A percentile compares a stretch with the other conserved stretches of the same genome.
Evolutionary conservation across 192 early-diverging fungal species (phyloP).

Genomic region (Funneliformis mosseae): DNA sequence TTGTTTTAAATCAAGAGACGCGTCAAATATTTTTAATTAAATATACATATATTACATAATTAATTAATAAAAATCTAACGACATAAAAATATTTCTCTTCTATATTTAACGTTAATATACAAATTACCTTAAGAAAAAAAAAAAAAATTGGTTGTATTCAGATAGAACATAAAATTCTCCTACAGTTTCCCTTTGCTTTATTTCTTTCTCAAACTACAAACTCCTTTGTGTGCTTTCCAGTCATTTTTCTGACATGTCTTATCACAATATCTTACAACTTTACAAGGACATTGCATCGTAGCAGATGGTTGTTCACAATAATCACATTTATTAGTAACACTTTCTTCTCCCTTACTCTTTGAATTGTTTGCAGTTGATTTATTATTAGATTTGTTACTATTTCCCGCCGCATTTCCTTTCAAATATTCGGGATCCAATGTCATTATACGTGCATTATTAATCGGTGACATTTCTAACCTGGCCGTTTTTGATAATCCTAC

Average conservation of each 20-base stretch:
- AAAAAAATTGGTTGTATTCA: too few species aligned
- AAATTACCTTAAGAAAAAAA: too few species aligned
- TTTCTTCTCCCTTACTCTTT: neutral
- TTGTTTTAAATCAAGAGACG: too few species aligned
- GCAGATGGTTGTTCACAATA: neutral
- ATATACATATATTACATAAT: too few species aligned
- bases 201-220: neutral
- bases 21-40: too few species aligned
- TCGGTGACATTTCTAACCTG: neutral
- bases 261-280: slow-evolving; percentile 6
- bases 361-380: neutral
- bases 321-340: neutral
- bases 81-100: too few species aligned
- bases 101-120: too few species aligned
- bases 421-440: neutral
- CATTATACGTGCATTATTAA: neutral
- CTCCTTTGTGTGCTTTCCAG: neutral
- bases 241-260: neutral
- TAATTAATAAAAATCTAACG: too few species aligned
- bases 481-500: neutral
- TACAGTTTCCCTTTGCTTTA: neutral
- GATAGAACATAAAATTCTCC: too few species aligned
- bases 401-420: neutral
- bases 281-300: slow-evolving; percentile 3
- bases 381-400: neutral